Evolutionary conservation across 2,329 filamentous ascomycete genomes (phyloP).

Genomic region (Teratosphaeria epicoccoides): DNA sequence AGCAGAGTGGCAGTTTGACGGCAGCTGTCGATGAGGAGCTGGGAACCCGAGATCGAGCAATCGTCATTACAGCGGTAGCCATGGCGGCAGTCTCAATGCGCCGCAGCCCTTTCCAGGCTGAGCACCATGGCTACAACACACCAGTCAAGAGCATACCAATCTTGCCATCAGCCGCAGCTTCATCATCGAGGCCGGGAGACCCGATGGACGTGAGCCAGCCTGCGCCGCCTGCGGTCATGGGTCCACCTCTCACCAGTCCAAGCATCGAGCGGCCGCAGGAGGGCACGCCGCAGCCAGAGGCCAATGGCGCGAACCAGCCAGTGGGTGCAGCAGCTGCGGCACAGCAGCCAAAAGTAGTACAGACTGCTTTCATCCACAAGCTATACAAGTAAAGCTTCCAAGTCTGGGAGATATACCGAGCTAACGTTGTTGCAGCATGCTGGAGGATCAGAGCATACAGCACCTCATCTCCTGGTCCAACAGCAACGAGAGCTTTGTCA

Average conservation of each 20-base stretch:
- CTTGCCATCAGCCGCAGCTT: constrained; percentile 18
- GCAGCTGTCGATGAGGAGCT: background rate
- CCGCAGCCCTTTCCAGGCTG: constrained; percentile 22
- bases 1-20: background rate
- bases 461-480: constrained; percentile 95
- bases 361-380: constrained; percentile 98
- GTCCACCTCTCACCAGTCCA: constrained; percentile 14
- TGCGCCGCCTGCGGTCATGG: constrained; percentile 15
- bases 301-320: constrained; percentile 33
- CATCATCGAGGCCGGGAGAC: constrained; percentile 9
- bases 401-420: background rate
- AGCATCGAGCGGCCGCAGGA: constrained; percentile 6
- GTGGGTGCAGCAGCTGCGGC: constrained; percentile 58
- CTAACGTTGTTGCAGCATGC: constrained; percentile 58
- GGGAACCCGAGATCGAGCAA: constrained; percentile 1
- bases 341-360: constrained; percentile 92
- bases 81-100: constrained; percentile 36
- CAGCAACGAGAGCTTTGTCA: constrained; percentile 93
- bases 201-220: constrained; percentile 23
- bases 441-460: constrained; percentile 85
- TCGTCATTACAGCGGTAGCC: background rate
- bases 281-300: constrained; percentile 5
- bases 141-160: constrained; percentile 21
- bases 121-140: constrained; percentile 11
- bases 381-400: constrained; percentile 76